Evolutionary conservation across 106 monocot genomes (phyloP), one percentile per base, ranked within the genome.

Genomic region (Acorus calamus): DNA sequence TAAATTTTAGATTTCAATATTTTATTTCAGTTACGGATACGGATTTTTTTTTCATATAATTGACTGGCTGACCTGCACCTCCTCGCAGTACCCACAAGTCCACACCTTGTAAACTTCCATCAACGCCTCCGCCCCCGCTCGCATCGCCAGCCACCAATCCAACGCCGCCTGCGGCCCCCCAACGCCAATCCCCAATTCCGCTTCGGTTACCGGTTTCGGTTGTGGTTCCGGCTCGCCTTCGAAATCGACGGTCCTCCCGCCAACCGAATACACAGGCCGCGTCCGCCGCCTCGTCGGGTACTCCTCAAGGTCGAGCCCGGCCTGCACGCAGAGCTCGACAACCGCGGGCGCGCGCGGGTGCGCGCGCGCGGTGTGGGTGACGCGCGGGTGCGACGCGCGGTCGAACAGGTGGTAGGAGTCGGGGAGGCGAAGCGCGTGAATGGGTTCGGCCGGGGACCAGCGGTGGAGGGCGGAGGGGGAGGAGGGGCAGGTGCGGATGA

Each of bases 71-170:
- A 28, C 28, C 28, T 28, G 93, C 49, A 93, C 83, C 66, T 83
- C 85, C 6, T 76, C 66, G 63, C 93, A 93, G 63, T 85, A 92
- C 5, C 93, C 93, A 66, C 93, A 93, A 5, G 93, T 88, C 13
- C 71, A 8, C 42, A 80, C 85, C 44, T 63, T 67, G 68, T 82
- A 93, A 51, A 78, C 76, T 61, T 83, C 63, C 88, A 93, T 93
- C 4, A 93, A 66, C 59, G 69, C 74, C 62, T 54, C 66, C 2
- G 80, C 83, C 6, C 88, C 88, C 6, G 47, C 55, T 55, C 76
- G 71, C 79, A 93, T 74, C 44, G 83, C 67, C 2, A 79, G 41
- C 86, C 86, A 92, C 0, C 78, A 73, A 50, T 74, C 53, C 72
- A 91, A 52, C 13, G 81, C 72, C 48, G 61, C 3, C 9, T 45